These are phyloP conservation scores for Rhynchospora pubera DNA, from an alignment of 176 grass and related monocot species.

Conservation along the genomic window DNA sequence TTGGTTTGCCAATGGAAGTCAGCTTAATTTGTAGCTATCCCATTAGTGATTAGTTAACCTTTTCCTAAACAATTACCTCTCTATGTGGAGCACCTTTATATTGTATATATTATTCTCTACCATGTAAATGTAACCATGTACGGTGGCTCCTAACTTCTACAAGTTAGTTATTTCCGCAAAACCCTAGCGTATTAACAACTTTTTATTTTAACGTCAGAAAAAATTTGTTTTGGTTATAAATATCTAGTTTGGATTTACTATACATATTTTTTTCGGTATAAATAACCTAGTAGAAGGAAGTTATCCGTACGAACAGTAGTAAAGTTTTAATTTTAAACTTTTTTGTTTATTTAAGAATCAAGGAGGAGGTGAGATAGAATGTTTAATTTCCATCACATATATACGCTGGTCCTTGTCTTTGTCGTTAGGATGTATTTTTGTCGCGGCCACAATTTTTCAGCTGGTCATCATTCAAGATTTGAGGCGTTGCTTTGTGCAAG, in stretches of 20 bases:
- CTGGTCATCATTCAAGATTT: background rate
- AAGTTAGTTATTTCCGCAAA: background rate
- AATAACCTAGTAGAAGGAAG: background rate
- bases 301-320: background rate
- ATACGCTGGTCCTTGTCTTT: background rate
- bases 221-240: too few species aligned
- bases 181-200: background rate
- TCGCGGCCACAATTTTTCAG: background rate
- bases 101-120: too few species aligned
- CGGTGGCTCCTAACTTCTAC: background rate
- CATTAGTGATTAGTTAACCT: too few species aligned
- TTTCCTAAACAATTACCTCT: too few species aligned
- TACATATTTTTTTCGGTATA: background rate
- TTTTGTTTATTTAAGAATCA: background rate
- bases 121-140: too few species aligned
- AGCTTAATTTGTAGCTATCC: too few species aligned
- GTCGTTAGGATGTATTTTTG: background rate
- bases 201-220: background rate
- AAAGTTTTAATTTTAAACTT: too few species aligned
- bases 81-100: too few species aligned
- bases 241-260: background rate
- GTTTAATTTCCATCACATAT: background rate
- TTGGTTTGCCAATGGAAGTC: too few species aligned
- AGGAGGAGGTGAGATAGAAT: background rate
- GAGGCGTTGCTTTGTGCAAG: background rate